A percentile compares a stretch with the other conserved stretches of the same genome.
Conservation (phyloP, 2,329 filamentous ascomycete genomes). For the Curvularia sp. region DNA sequence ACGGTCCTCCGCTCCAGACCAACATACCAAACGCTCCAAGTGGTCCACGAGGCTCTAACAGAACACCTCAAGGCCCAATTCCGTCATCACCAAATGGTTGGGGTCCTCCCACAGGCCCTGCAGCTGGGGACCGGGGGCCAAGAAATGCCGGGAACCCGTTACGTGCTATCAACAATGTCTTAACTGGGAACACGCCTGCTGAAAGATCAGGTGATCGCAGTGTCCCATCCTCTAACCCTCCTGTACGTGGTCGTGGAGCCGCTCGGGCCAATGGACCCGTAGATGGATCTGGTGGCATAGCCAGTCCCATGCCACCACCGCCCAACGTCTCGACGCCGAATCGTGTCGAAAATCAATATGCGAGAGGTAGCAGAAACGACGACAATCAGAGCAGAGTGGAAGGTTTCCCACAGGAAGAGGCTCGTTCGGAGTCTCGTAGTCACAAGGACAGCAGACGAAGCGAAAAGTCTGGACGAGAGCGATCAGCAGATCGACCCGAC, state of each 20-base stretch:
- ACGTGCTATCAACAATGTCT: conserved; percentile 41
- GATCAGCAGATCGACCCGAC: conserved; percentile 36
- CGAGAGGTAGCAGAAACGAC: conserved; percentile 32
- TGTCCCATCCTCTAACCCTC: conserved; percentile 25
- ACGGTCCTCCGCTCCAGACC: conserved; percentile 39
- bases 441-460: conserved; percentile 40
- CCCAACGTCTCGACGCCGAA: conserved; percentile 37
- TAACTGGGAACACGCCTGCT: conserved; percentile 37
- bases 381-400: conserved; percentile 27
- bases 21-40: conserved; percentile 46
- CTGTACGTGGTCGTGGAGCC: conserved; percentile 45
- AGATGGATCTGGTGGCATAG: conserved; percentile 26
- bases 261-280: conserved; percentile 35
- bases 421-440: conserved; percentile 38
- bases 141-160: conserved; percentile 36
- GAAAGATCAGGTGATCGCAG: conserved; percentile 31
- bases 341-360: conserved; percentile 33
- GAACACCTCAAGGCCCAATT: conserved; percentile 34
- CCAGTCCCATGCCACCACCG: conserved; percentile 34
- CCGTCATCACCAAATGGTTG: conserved; percentile 42
- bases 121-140: conserved; percentile 36
- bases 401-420: conserved; percentile 32
- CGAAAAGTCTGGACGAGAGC: conserved; percentile 39
- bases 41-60: conserved; percentile 43
- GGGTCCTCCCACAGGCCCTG: conserved; percentile 46